Evolutionary conservation across 148 eudicot species (phyloP).

Genomic region (Cornus suecica): DNA sequence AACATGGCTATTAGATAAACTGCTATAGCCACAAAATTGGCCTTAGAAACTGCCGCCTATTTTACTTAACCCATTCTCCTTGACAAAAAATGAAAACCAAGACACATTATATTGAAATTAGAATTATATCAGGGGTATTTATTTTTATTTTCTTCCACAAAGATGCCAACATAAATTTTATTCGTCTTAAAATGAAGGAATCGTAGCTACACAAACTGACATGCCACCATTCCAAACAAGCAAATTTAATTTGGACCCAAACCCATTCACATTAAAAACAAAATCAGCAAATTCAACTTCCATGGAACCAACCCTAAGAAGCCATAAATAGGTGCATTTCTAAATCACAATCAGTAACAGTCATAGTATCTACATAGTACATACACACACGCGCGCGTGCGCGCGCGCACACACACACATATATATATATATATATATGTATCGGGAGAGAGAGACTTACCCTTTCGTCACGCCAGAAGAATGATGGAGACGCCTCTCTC

Average conservation of each 20-base stretch:
- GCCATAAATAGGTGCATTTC: background rate
- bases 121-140: background rate
- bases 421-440: background rate
- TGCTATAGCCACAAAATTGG: too few species aligned
- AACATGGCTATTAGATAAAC: too few species aligned
- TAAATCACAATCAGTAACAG: background rate
- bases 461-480: slow-evolving; percentile 93
- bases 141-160: too few species aligned
- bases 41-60: too few species aligned
- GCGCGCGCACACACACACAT: too few species aligned
- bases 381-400: too few species aligned
- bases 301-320: background rate
- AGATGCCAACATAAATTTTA: background rate
- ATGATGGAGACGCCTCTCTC: slow-evolving; percentile 84
- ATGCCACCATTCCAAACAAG: background rate
- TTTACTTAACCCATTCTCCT: background rate
- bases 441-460: slow-evolving; percentile 36
- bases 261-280: background rate
- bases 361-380: too few species aligned
- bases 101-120: too few species aligned
- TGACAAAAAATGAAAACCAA: background rate
- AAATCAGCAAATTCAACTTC: background rate
- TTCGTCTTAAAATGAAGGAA: background rate
- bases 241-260: background rate
- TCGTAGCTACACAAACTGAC: background rate